Evolutionary conservation across 2,329 filamentous ascomycete genomes (phyloP).

Genomic region (Xylariales sp.): DNA sequence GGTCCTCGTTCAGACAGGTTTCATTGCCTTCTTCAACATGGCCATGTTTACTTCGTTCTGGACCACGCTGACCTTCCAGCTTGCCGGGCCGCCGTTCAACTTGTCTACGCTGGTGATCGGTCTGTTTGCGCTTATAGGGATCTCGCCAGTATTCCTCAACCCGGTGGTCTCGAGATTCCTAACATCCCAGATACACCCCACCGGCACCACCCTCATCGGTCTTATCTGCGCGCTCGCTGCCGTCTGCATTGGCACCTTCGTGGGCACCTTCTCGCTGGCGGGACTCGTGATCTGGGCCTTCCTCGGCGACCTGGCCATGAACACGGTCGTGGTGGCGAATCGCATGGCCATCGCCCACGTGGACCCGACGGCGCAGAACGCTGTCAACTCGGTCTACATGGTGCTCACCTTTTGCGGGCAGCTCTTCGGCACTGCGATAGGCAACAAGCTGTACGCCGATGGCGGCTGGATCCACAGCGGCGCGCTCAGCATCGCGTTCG

Average conservation of each 20-base stretch:
- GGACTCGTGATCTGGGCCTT: conserved; percentile 27
- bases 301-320: conserved; percentile 26
- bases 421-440: conserved; percentile 25
- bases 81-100: conserved; percentile 19
- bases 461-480: conserved; percentile 26
- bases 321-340: conserved; percentile 25
- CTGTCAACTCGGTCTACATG: conserved; percentile 32
- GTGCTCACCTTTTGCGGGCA: conserved; percentile 27
- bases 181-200: conserved; percentile 18
- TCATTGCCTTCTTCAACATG: conserved; percentile 59
- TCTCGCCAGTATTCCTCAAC: conserved; percentile 22
- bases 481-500: conserved; percentile 24
- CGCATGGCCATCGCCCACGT: conserved; percentile 25
- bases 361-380: conserved; percentile 25
- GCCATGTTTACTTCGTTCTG: conserved; percentile 49
- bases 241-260: conserved; percentile 23
- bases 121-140: conserved; percentile 22
- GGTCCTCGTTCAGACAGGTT: conserved; percentile 63
- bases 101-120: conserved; percentile 20
- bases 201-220: conserved; percentile 18
- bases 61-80: conserved; percentile 33
- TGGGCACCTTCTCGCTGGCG: conserved; percentile 25
- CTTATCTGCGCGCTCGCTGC: conserved; percentile 13
- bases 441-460: conserved; percentile 24
- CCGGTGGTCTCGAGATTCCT: conserved; percentile 19